Evolutionary conservation across 2,329 filamentous ascomycete species (phyloP).

Genomic region (Fusarium brachygibbosum): DNA sequence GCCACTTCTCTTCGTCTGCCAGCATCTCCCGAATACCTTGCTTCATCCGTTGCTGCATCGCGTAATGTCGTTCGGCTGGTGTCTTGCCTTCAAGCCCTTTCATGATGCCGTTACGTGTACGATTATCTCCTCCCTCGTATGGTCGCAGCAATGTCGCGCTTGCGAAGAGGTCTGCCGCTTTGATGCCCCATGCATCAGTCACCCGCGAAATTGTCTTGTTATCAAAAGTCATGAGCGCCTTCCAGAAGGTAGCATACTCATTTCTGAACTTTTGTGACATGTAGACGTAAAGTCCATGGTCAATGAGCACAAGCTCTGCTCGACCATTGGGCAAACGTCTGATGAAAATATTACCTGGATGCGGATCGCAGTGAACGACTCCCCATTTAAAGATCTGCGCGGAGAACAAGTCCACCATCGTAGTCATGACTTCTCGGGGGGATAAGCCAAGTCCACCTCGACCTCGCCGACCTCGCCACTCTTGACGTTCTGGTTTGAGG

Average conservation of each 20-base stretch:
- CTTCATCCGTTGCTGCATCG: conserved; percentile 89
- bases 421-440: conserved; percentile 91
- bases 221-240: conserved; percentile 92
- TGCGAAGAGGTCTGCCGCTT: conserved; percentile 90
- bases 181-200: conserved; percentile 86
- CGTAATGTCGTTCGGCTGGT: conserved; percentile 81
- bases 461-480: conserved; percentile 79
- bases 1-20: conserved; percentile 88
- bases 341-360: conserved; percentile 97
- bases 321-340: conserved; percentile 85
- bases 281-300: conserved; percentile 95
- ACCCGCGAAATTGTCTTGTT: conserved; percentile 82
- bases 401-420: conserved; percentile 96
- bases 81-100: conserved; percentile 70
- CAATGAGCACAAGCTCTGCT: conserved; percentile 92
- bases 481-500: conserved; percentile 83
- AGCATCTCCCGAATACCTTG: conserved; percentile 77
- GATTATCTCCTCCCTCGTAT: conserved; percentile 85
- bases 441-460: conserved; percentile 87
- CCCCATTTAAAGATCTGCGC: conserved; percentile 99
- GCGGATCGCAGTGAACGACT: conserved; percentile 94
- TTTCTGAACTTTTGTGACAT: conserved; percentile 87
- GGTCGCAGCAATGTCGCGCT: conserved; percentile 90
- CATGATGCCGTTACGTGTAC: conserved; percentile 74
- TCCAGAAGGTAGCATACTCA: conserved; percentile 93